phyloP scores from a whole-genome alignment of 2,329 filamentous ascomycete species.

The Alternaria metachromatica region DNA sequence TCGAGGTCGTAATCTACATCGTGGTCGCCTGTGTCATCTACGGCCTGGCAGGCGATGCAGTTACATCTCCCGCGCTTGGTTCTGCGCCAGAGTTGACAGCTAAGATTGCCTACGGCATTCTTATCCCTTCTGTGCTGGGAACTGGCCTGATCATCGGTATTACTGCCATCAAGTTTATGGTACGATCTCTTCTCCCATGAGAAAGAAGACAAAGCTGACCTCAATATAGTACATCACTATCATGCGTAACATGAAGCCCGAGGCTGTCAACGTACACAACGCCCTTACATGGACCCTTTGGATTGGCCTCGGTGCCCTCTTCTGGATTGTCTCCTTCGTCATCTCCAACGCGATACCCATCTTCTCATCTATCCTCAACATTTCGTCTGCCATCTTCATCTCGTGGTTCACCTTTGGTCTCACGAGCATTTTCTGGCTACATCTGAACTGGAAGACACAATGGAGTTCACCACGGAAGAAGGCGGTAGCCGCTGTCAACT shows the following conservation, averaged over 20 bases:
- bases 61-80: conserved; percentile 70
- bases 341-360: conserved; percentile 54
- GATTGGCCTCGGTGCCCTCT: conserved; percentile 62
- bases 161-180: conserved; percentile 68
- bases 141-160: conserved; percentile 74
- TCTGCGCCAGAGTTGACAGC: conserved; percentile 63
- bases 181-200: background rate
- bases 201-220: background rate
- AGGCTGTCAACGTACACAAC: conserved; percentile 52
- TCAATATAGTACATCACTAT: conserved; percentile 63
- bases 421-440: conserved; percentile 55
- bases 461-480: conserved; percentile 49
- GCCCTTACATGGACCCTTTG: conserved; percentile 65
- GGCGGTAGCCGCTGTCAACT: conserved; percentile 54
- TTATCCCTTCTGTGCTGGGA: conserved; percentile 72
- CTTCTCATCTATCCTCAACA: conserved; percentile 69
- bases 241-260: conserved; percentile 54
- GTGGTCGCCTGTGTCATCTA: conserved; percentile 74
- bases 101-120: conserved; percentile 72
- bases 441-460: conserved; percentile 52
- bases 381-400: conserved; percentile 64
- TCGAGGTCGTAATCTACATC: conserved; percentile 66
- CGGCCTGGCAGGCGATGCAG: conserved; percentile 65
- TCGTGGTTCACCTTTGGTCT: conserved; percentile 69
- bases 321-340: conserved; percentile 62